Evolutionary conservation across 306 rosid species (phyloP).

Genomic region (Medicago truncatula): DNA sequence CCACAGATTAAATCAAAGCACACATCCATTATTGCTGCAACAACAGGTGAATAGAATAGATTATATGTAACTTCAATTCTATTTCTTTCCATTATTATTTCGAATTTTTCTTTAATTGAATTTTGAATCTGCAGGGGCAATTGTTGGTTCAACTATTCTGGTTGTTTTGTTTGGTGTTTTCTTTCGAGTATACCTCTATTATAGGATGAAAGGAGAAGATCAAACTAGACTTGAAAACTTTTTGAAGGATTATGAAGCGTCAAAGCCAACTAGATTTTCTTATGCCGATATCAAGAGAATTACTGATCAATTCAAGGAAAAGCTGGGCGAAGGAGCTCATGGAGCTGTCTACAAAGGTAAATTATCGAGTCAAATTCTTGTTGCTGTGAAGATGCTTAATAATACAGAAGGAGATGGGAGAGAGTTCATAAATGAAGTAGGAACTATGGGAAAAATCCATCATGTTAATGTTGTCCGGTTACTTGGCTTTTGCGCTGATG

Average conservation of each 20-base stretch:
- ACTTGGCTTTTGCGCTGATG: slow-evolving; percentile 24
- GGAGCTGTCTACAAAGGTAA: slow-evolving; percentile 18
- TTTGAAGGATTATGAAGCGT: slow-evolving; percentile 12
- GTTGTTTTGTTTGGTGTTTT: not conserved
- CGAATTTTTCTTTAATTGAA: not conserved
- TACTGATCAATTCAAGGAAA: not conserved
- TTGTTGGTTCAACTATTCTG: slow-evolving; percentile 8
- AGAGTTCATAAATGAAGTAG: slow-evolving; percentile 22
- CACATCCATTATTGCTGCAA: not conserved
- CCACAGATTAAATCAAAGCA: not conserved
- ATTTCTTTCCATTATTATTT: not conserved
- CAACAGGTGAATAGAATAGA: not conserved
- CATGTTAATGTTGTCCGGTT: slow-evolving; percentile 17
- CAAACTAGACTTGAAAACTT: slow-evolving; percentile 5
- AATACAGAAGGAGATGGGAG: slow-evolving; percentile 10
- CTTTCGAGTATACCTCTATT: not conserved
- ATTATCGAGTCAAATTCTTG: not conserved
- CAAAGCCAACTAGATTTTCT: slow-evolving; percentile 24
- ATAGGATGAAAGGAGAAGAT: slow-evolving; percentile 15
- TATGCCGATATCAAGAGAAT: slow-evolving; percentile 24
- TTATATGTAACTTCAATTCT: not conserved
- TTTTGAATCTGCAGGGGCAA: not conserved
- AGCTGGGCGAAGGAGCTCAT: slow-evolving; percentile 28
- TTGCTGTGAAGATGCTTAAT: slow-evolving; percentile 18
- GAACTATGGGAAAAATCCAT: slow-evolving; percentile 22